Percentiles rank a stretch among this genome's conserved stretches.
Evolutionary conservation across 2,329 filamentous ascomycete species (phyloP).

Genomic region (Ophiostoma australiae): DNA sequence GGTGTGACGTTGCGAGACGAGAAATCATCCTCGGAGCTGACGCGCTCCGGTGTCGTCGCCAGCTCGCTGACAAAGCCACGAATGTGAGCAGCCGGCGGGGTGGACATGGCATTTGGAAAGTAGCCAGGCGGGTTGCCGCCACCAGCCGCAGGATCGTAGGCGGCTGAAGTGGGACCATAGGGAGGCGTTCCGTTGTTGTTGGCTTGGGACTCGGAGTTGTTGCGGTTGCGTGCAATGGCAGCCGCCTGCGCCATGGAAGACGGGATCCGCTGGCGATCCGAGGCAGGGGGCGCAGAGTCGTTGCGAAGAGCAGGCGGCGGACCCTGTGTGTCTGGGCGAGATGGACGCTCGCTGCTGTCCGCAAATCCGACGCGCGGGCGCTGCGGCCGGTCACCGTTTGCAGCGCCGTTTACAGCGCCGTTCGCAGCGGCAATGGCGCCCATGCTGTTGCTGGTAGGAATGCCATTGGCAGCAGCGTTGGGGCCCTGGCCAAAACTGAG

Average conservation of each 20-base stretch:
- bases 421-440: constrained; percentile 21
- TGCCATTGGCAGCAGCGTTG: not conserved
- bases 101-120: not conserved
- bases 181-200: not conserved
- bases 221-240: constrained; percentile 40
- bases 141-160: not conserved
- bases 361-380: constrained; percentile 52
- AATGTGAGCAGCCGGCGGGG: constrained; percentile 34
- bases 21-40: constrained; percentile 54
- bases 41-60: constrained; percentile 46
- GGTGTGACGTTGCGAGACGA: constrained; percentile 34
- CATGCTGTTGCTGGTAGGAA: constrained; percentile 27
- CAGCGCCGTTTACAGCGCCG: not conserved
- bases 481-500: constrained; percentile 47
- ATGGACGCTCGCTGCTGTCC: constrained; percentile 50
- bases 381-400: not conserved
- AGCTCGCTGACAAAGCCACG: constrained; percentile 43
- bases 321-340: constrained; percentile 48
- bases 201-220: constrained; percentile 45
- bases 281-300: constrained; percentile 48
- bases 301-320: constrained; percentile 39
- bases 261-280: constrained; percentile 37
- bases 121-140: not conserved
- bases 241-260: constrained; percentile 33
- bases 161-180: not conserved